phyloP scores from a whole-genome alignment of 441 rosid species.

The Eutrema salsugineum region DNA sequence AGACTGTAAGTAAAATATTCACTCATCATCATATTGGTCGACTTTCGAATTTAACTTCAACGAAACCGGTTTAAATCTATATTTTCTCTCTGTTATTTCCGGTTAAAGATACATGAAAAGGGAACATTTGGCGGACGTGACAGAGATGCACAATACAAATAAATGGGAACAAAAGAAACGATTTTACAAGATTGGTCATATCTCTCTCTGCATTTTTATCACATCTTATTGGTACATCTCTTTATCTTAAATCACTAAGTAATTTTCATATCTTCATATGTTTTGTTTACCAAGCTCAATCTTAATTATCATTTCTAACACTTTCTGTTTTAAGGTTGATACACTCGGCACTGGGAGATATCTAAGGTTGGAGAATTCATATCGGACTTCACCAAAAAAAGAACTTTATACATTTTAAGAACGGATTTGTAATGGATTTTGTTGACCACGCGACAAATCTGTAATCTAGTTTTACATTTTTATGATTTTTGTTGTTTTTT shows the following conservation, averaged over 20 bases:
- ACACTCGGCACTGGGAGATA: slow-evolving; percentile 31
- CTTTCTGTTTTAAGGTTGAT: slow-evolving; percentile 20
- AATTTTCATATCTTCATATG: not conserved
- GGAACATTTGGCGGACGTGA: slow-evolving; percentile 77
- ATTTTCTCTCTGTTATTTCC: not conserved
- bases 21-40: not conserved
- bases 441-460: not conserved
- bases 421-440: not conserved
- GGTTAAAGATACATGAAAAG: slow-evolving; percentile 41
- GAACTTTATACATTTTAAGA: not conserved
- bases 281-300: not conserved
- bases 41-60: not conserved
- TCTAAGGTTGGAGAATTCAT: slow-evolving; percentile 7
- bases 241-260: not conserved
- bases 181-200: slow-evolving; percentile 70
- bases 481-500: not conserved
- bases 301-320: not conserved
- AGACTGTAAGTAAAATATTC: slow-evolving; percentile 57
- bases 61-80: not conserved
- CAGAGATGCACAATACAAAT: slow-evolving; percentile 84
- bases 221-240: slow-evolving; percentile 64
- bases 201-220: slow-evolving; percentile 57
- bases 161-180: slow-evolving; percentile 77
- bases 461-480: not conserved
- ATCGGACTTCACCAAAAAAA: not conserved